Evolutionary conservation across 371 early-diverging fungal species (phyloP), one percentile per base, ranked within the genome.

Genomic region (Saksenaea vasiformis): DNA sequence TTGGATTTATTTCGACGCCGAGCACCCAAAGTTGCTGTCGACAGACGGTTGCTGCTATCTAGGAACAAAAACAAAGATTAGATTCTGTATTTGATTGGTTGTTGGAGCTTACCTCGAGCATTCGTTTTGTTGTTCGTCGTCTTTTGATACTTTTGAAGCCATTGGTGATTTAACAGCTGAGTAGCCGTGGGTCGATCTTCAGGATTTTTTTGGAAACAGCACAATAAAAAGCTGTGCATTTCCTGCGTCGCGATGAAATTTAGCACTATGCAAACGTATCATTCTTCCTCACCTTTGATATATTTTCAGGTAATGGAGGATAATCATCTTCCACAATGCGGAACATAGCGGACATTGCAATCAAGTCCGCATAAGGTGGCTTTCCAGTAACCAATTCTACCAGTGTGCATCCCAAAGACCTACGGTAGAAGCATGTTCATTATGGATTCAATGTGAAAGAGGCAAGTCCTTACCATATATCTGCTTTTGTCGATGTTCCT

Each of bases 351-450:
- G 94, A 84, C 92, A 95, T 92, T 5, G 90, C 83, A 36, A 89
- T 78, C 62, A 94, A 65, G 8, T 88, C 90, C 0, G 87, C 78
- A 69, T 94, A 95, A 1, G 95, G 95, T 24, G 96, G 96, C 57
- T 90, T 87, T 10, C 94, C 95, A 0, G 94, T 92, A n/a, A 93
- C 66, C 73, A 96, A 78, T 70, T 96, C 96, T 34, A 95, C 85
- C 36, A 95, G 78, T 0, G 94, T 94, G 60, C 95, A 95, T 10
- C 94, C 96, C 27, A 96, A 76, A 44, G 94, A 88, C 88, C 81
- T 83, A 62, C 39, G 10, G 37, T 31, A 44, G 13, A 14, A 31
- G n/a, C 26, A 36, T 11, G 19, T 17, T 47, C 8, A 31, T 31
- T 17, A 44, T 54, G n/a, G 3, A 27, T 41, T 5, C 54, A 1